A percentile compares a stretch with the other conserved stretches of the same genome.
Evolutionary conservation across 208 protist genomes (phyloP).

Genomic region (Acanthamoeba lenticulata): DNA sequence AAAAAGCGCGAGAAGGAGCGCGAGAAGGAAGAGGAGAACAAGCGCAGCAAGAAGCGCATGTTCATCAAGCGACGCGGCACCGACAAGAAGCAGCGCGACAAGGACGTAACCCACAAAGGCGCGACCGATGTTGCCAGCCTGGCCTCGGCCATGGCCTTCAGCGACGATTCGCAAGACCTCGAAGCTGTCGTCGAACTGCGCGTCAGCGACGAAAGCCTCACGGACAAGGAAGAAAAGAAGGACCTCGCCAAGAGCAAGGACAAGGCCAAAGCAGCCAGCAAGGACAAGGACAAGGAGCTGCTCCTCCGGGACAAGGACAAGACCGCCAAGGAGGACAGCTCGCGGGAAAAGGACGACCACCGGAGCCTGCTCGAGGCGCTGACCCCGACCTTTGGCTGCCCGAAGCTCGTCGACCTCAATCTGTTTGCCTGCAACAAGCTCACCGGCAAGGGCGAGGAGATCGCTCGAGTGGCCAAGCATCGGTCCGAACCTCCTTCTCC

Average conservation of each 20-base stretch:
- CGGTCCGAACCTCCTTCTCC: background rate
- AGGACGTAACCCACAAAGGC: too few relatives aligned
- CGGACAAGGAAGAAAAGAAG: background rate
- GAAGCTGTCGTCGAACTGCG: background rate
- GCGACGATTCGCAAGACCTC: background rate
- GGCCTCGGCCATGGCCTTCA: too few relatives aligned
- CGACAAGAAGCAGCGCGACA: background rate
- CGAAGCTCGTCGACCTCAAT: slow-evolving; percentile 51
- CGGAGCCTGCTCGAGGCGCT: background rate
- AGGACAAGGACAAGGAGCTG: background rate
- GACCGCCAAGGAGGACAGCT: background rate
- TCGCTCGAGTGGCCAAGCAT: slow-evolving; percentile 33
- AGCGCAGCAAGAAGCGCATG: slow-evolving; percentile 25
- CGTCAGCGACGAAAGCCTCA: background rate
- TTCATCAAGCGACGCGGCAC: slow-evolving; percentile 33
- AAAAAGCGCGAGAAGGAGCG: slow-evolving; percentile 19
- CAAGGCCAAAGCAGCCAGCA: background rate
- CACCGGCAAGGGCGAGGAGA: slow-evolving; percentile 49
- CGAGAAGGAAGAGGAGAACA: slow-evolving; percentile 32
- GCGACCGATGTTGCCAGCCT: too few relatives aligned
- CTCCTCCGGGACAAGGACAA: background rate
- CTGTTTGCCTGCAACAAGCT: slow-evolving; percentile 41
- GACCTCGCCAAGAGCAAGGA: background rate
- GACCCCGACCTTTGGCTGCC: background rate
- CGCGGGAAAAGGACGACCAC: background rate